A percentile compares a stretch with the other conserved stretches of the same genome.
Evolutionary conservation across 371 early-diverging fungal species (phyloP).

Genomic region (Homolaphlyctis polyrhiza): DNA sequence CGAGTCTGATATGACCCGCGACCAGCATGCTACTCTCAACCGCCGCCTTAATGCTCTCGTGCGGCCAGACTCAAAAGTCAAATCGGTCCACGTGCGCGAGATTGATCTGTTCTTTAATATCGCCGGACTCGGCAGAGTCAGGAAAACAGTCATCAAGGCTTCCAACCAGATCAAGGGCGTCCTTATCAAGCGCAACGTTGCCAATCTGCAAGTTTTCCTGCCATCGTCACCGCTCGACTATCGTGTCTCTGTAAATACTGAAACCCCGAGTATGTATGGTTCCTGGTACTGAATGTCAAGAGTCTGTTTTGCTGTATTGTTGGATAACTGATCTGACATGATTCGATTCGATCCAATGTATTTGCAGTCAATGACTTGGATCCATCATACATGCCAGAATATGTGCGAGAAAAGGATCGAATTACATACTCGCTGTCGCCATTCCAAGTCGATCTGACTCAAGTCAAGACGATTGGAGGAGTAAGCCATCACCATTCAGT

Average conservation of each 20-base stretch:
- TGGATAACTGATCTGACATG: not conserved
- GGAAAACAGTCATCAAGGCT: constrained; percentile 4
- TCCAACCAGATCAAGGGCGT: constrained; percentile 3
- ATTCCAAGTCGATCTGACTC: constrained; percentile 19
- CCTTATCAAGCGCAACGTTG: constrained; percentile 8
- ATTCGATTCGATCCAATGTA: no score
- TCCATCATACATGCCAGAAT: not conserved
- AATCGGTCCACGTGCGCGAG: constrained; percentile 7
- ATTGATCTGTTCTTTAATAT: constrained; percentile 11
- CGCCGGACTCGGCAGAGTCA: constrained; percentile 7
- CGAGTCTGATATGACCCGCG: not conserved
- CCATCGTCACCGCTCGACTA: constrained; percentile 11
- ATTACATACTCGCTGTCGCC: constrained; percentile 10
- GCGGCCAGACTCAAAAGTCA: not conserved
- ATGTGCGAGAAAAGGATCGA: constrained; percentile 12
- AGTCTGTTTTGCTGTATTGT: not conserved
- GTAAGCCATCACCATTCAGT: no score
- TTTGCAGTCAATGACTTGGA: not conserved
- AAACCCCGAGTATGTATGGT: constrained; percentile 7
- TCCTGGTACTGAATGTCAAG: not conserved
- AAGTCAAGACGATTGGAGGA: constrained; percentile 5
- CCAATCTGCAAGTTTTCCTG: constrained; percentile 8
- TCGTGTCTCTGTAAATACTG: constrained; percentile 15
- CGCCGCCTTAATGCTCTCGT: not conserved
- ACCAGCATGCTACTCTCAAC: not conserved